Evolutionary conservation across 306 rosid species (phyloP), one percentile per base, ranked within the genome.

Genomic region (Sphenostylis stenocarpa): DNA sequence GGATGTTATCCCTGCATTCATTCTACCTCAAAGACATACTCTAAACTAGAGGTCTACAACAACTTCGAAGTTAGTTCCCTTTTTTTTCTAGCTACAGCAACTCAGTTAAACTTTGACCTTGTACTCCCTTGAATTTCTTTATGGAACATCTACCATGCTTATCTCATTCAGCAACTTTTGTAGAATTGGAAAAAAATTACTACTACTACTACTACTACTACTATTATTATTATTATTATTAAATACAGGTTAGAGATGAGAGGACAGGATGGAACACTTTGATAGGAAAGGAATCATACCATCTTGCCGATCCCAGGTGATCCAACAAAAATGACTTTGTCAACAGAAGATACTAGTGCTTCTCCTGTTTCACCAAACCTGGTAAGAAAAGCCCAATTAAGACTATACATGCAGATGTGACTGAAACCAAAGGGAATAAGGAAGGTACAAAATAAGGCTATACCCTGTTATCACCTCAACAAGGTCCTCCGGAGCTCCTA

Each of bases 291-390:
- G 70, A 84, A 82, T 45, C 91, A 84, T 95, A 95, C 99, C 97
- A 81, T 90, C 87, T 82, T 95, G 64, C 99, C 97, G 73, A 95
- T 97, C 80, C 94, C 97, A 74, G 99, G 96, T 0, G 99, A 92
- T 81, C 97, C 99, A 41, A 95, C 97, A 80, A 95, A 95, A 80
- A 95, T 95, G 61, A 95, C 79, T 88, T 95, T 92, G 85, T 95
- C 99, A 77, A 85, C 97, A 64, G 96, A 92, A 82, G 97, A 89
- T 41, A 92, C 97, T 77, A 95, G 80, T 26, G 97, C 97, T 87
- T 95, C 97, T 55, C 99, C 99, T 16, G 97, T 92, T 87, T 95
- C 99, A 63, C 90, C 92, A 87, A 92, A 95, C 83, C 99, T 95
- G 86, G 80, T 56, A 80, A 84, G 68, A 72, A 73, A 84, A 23